These are phyloP conservation scores for Cercospora zeina DNA, from an alignment of 2,329 filamentous ascomycete genomes.

Conservation along the genomic window DNA sequence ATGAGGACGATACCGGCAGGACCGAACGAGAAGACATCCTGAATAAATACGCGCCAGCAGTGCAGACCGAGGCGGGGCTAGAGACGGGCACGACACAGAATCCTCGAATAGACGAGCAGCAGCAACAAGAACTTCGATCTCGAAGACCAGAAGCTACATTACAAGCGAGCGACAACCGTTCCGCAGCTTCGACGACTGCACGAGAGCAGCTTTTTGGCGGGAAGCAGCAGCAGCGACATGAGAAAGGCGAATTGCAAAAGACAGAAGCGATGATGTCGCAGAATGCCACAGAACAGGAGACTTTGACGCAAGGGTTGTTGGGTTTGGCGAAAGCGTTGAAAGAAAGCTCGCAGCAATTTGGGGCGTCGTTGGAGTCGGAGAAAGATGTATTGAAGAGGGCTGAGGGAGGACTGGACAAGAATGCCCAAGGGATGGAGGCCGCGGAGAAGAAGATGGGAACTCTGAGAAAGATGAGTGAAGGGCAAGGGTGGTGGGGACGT, in stretches of 20 bases:
- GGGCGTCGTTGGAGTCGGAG: constrained; percentile 69
- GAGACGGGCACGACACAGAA: constrained; percentile 26
- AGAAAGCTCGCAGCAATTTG: constrained; percentile 69
- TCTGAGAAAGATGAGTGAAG: constrained; percentile 78
- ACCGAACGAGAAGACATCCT: constrained; percentile 47
- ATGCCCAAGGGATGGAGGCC: constrained; percentile 71
- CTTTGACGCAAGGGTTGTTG: constrained; percentile 77
- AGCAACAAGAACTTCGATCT: constrained; percentile 32
- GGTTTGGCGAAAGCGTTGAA: constrained; percentile 77
- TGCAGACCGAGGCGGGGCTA: constrained; percentile 35
- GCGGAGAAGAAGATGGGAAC: constrained; percentile 76
- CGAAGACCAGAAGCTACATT: constrained; percentile 28
- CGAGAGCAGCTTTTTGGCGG: constrained; percentile 43
- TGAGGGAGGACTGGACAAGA: constrained; percentile 73
- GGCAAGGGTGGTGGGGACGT: constrained; percentile 81
- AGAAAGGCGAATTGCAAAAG: constrained; percentile 32
- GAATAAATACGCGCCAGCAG: constrained; percentile 47
- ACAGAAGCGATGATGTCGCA: constrained; percentile 71
- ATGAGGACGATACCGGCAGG: constrained; percentile 44
- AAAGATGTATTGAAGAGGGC: constrained; percentile 72
- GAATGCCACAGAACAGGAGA: constrained; percentile 79
- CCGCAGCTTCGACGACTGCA: constrained; percentile 40
- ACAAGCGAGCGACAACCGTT: constrained; percentile 32
- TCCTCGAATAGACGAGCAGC: constrained; percentile 20
- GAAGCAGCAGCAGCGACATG: constrained; percentile 15